A percentile compares a stretch with the other conserved stretches of the same genome.
phyloP scores from a whole-genome alignment of 257 asterid species.

The Solanum neorickii region DNA sequence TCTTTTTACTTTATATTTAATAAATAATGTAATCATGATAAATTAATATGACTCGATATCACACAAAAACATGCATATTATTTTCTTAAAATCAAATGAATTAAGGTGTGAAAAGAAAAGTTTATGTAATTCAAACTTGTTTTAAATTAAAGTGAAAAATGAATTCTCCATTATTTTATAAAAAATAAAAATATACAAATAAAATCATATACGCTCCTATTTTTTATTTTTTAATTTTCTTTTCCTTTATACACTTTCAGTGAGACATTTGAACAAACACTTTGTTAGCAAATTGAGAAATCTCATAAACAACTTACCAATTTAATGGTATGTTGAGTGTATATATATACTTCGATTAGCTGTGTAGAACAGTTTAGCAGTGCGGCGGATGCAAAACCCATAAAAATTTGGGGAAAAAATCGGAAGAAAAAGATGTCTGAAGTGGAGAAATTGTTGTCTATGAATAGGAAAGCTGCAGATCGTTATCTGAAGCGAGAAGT shows the following conservation, averaged over 20 bases:
- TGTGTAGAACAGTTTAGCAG: background rate
- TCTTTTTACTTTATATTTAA: background rate
- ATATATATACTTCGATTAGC: background rate
- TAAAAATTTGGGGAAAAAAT: background rate
- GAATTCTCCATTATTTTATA: background rate
- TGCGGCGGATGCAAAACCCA: background rate
- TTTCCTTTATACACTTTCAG: background rate
- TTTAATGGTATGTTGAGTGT: background rate
- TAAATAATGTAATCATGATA: background rate
- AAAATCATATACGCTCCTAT: background rate
- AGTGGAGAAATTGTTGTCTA: background rate
- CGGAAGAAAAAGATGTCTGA: background rate
- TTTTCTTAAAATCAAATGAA: no score
- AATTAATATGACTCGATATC: background rate
- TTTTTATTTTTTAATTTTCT: fast-evolving
- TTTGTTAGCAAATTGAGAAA: background rate
- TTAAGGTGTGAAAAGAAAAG: background rate
- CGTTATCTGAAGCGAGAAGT: conserved; percentile 80
- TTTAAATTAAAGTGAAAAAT: background rate
- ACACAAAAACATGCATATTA: background rate
- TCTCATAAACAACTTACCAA: background rate
- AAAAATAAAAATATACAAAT: background rate
- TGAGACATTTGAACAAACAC: background rate
- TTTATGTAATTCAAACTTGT: background rate
- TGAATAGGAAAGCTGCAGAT: conserved; percentile 59